Percentiles rank a stretch among this genome's conserved stretches.
Evolutionary conservation across 306 rosid species (phyloP).

Genomic region (Gastrolobium villosum): DNA sequence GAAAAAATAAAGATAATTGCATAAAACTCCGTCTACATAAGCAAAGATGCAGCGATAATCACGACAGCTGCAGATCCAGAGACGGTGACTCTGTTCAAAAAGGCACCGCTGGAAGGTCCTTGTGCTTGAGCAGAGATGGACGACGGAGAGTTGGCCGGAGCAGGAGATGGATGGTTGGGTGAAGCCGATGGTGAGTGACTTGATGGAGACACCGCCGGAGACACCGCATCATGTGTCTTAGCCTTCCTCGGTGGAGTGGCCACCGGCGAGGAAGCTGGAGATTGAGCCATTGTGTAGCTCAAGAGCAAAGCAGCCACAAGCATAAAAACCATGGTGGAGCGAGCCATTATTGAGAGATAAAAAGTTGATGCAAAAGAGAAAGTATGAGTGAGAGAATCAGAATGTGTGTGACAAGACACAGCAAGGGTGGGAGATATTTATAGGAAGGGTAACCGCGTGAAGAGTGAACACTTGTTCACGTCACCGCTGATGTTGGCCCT

Average conservation of each 20-base stretch:
- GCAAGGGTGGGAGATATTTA: background rate
- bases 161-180: background rate
- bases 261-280: slow-evolving; percentile 49
- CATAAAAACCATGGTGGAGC: slow-evolving; percentile 32
- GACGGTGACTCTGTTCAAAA: slow-evolving; percentile 20
- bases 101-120: slow-evolving; percentile 1
- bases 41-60: slow-evolving; percentile 3
- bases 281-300: slow-evolving; percentile 52
- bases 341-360: slow-evolving; percentile 48
- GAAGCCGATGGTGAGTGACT: slow-evolving; percentile 19
- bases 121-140: background rate
- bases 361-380: too few relatives aligned
- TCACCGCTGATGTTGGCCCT: background rate
- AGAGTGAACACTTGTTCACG: background rate
- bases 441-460: slow-evolving; percentile 13
- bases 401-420: background rate
- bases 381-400: background rate
- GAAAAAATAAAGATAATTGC: background rate
- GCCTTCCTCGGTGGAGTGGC: slow-evolving; percentile 31
- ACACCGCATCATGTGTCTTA: background rate
- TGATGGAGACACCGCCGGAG: slow-evolving; percentile 16
- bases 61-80: slow-evolving; percentile 28
- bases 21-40: background rate
- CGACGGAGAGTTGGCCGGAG: slow-evolving; percentile 30
- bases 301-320: slow-evolving; percentile 48